These are phyloP conservation scores for Plenodomus biglobosus DNA, from an alignment of 2,329 filamentous ascomycete species.

Conservation along the genomic window DNA sequence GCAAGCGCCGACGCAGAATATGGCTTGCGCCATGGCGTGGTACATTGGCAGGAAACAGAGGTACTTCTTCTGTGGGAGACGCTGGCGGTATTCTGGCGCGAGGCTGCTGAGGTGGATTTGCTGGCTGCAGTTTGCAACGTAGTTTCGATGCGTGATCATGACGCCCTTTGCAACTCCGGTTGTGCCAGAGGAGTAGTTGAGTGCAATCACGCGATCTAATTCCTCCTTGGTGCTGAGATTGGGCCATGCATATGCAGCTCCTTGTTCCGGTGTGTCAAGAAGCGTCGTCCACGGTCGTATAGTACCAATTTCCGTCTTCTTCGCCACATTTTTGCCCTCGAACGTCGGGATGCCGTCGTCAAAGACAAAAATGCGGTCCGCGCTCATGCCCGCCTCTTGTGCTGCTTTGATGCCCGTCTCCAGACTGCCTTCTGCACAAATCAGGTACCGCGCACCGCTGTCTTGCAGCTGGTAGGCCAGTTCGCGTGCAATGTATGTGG, in stretches of 20 bases:
- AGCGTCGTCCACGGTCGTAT: constrained; percentile 66
- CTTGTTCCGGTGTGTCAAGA: constrained; percentile 52
- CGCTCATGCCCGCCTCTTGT: constrained; percentile 56
- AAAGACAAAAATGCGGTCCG: constrained; percentile 64
- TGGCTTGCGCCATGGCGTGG: constrained; percentile 62
- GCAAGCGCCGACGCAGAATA: constrained; percentile 63
- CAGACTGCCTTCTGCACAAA: constrained; percentile 63
- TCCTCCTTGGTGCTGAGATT: constrained; percentile 55
- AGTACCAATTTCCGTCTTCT: constrained; percentile 41
- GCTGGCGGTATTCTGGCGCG: constrained; percentile 53
- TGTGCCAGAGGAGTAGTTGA: constrained; percentile 80
- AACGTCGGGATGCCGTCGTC: constrained; percentile 56
- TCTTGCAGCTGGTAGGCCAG: constrained; percentile 75
- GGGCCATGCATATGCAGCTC: constrained; percentile 64
- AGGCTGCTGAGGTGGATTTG: constrained; percentile 54
- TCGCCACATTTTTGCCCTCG: constrained; percentile 44
- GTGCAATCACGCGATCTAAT: constrained; percentile 59
- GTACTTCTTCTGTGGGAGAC: constrained; percentile 46
- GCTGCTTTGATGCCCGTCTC: constrained; percentile 69
- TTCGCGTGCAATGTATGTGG: constrained; percentile 67
- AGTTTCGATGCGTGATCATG: constrained; percentile 75
- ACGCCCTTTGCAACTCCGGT: constrained; percentile 85
- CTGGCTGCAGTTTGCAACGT: constrained; percentile 69
- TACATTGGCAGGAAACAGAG: constrained; percentile 70
- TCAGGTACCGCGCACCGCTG: constrained; percentile 66